These are phyloP conservation scores for Trichosporon coremiiforme DNA, from an alignment of 1,284 basidiomycete species.

Conservation along the genomic window DNA sequence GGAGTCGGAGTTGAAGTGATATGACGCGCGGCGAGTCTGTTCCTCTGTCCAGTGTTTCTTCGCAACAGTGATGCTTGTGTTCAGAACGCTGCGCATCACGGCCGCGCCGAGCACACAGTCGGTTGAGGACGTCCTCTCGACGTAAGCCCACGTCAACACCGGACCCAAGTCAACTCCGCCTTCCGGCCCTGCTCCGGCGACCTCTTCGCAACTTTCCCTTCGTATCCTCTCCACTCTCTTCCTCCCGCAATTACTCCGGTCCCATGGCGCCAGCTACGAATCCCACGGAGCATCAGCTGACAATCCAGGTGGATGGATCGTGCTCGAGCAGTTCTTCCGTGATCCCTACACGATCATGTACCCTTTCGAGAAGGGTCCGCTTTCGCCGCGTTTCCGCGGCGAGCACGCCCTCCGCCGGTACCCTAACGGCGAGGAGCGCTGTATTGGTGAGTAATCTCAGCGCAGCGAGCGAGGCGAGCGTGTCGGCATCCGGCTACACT, in stretches of 20 bases:
- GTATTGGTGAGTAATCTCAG: conserved; percentile 77
- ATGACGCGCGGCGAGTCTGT: background rate
- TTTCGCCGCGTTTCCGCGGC: conserved; percentile 96
- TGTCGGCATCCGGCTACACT: too few relatives aligned
- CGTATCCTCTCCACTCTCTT: too few relatives aligned
- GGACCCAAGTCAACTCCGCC: background rate
- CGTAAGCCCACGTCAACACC: background rate
- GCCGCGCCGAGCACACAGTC: too few relatives aligned
- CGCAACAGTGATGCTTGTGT: too few relatives aligned
- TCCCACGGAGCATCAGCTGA: conserved; percentile 7
- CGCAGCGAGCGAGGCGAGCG: background rate
- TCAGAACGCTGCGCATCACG: too few relatives aligned
- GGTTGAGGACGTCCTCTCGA: too few relatives aligned
- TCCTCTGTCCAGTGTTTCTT: too few relatives aligned
- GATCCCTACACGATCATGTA: conserved; percentile 95
- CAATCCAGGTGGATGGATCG: conserved; percentile 93
- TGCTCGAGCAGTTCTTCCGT: conserved; percentile 96
- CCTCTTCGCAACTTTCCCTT: too few relatives aligned
- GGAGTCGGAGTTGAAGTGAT: background rate
- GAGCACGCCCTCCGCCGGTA: conserved; percentile 98
- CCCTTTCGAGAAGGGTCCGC: conserved; percentile 91
- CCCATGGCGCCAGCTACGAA: too few relatives aligned
- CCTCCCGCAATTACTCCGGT: too few relatives aligned
- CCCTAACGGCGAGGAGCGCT: conserved; percentile 97
- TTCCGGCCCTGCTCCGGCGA: too few relatives aligned